Evolutionary conservation across 202 grass and related monocot species (phyloP), one percentile per base, ranked within the genome.

Genomic region (Zizania palustris): DNA sequence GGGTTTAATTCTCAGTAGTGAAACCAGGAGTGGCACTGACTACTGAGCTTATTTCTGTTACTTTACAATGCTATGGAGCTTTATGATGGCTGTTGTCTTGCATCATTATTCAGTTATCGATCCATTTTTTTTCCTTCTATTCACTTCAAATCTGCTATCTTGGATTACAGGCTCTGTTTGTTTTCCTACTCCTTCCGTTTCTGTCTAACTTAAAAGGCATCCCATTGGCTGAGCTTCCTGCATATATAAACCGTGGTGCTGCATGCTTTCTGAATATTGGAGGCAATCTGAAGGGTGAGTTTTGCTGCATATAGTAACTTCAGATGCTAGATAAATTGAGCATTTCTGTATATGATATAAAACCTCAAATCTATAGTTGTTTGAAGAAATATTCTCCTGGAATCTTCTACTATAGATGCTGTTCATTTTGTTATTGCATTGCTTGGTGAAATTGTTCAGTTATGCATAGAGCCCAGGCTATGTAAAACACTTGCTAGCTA

Each of bases 181-280:
- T 97, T 79, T 92, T 92, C 56, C 82, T 92, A 77, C 85, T 93
- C 60, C 86, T 97, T 70, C 91, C 91, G 42, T 84, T 94, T 64
- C 87, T 97, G 41, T 97, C 95, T 71, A 94, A 92, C 72, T 66
- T 88, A 77, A 94, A 90, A 90, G 95, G 91, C 63, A 92, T 94
- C 80, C 87, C 95, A 51, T 86, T 92, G 78, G 22, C 71, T 69
- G 73, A 97, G 79, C 87, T 97, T 18, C 91, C 91, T 36, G 60
- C 83, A 18, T 97, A 97, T 54, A 20, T 94, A 77, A 97, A 82
- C 63, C 73, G 42, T 58, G 95, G 95, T 55, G 89, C 85, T 74
- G 87, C 82, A 12, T 97, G 95, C 80, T 97, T 94, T 92, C 70
- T 94, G 75, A 97, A 97, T 84, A 63, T 92, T 71, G 87, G 89